These are phyloP conservation scores for Cicer judaicum DNA, from an alignment of 306 rosid species.

Conservation along the genomic window DNA sequence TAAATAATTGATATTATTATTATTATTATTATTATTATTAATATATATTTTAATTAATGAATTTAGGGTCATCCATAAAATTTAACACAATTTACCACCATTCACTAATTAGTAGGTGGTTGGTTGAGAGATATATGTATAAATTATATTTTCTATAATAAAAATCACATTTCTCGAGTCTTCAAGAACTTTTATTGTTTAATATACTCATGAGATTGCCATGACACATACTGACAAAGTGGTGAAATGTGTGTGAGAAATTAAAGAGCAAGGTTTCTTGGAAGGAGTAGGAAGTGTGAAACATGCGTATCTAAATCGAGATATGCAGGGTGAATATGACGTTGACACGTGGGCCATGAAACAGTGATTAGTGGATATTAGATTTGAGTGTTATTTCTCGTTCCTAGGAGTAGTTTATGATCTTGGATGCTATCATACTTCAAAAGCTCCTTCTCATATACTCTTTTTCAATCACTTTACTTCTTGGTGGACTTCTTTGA, in stretches of 20 bases:
- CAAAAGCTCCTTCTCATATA: neutral
- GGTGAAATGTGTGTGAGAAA: neutral
- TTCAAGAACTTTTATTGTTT: too few species aligned
- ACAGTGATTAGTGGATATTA: slow-evolving; percentile 55
- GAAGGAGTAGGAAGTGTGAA: slow-evolving; percentile 25
- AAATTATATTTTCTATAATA: too few species aligned
- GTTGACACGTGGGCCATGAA: slow-evolving; percentile 75
- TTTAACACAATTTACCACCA: too few species aligned
- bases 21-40: too few species aligned
- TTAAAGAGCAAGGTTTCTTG: neutral
- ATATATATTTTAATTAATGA: too few species aligned
- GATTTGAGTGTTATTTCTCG: slow-evolving; percentile 37
- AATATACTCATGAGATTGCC: too few species aligned
- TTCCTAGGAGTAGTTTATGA: slow-evolving; percentile 21
- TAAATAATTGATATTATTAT: too few species aligned
- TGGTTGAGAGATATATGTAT: too few species aligned
- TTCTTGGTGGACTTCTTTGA: slow-evolving; percentile 59
- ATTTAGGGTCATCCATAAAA: too few species aligned
- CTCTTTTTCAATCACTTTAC: neutral
- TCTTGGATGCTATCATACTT: slow-evolving; percentile 45
- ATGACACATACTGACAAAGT: too few species aligned
- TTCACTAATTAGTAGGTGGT: too few species aligned
- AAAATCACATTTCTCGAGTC: too few species aligned
- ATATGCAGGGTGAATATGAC: slow-evolving; percentile 61
- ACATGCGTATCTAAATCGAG: slow-evolving; percentile 70